Evolutionary conservation across 164 flowering plant genomes (phyloP).

Genomic region (Tinospora cordifolia): DNA sequence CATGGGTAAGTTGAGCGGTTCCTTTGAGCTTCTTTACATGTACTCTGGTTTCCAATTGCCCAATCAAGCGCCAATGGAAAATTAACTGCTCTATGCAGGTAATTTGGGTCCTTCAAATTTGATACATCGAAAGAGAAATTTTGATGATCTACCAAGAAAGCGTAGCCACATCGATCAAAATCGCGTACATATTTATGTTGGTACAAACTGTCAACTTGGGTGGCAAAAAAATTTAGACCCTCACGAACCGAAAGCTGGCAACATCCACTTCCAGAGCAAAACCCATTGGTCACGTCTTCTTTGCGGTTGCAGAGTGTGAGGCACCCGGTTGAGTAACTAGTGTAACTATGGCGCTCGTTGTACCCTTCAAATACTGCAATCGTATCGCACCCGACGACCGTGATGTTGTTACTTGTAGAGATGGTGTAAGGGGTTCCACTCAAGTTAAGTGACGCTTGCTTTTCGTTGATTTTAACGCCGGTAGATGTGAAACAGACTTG

Average conservation of each 20-base stretch:
- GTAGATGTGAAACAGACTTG: too few relatives aligned
- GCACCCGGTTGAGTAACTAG: constrained; percentile 9
- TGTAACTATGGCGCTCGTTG: neutral
- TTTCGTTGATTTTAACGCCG: too few relatives aligned
- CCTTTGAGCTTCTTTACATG: constrained; percentile 16
- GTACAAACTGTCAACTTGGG: neutral
- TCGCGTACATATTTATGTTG: constrained; percentile 6
- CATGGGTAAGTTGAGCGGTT: constrained; percentile 15
- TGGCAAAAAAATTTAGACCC: neutral
- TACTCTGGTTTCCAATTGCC: constrained; percentile 22
- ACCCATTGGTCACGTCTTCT: neutral
- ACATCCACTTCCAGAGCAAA: constrained; percentile 17
- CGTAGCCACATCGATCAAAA: constrained; percentile 21
- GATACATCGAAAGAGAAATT: constrained; percentile 9
- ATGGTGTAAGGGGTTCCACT: constrained; percentile 11
- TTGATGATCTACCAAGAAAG: constrained; percentile 23
- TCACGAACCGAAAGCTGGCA: constrained; percentile 20
- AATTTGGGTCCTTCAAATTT: constrained; percentile 9
- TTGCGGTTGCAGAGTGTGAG: constrained; percentile 1
- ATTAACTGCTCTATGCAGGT: neutral
- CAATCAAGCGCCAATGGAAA: constrained; percentile 30
- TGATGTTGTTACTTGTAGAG: constrained; percentile 13
- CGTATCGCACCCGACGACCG: constrained; percentile 17
- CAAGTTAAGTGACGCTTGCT: neutral
- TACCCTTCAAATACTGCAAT: neutral